These are phyloP conservation scores for Ogataea populi-albae DNA, from an alignment of 805 yeast genomes.

Conservation along the genomic window DNA sequence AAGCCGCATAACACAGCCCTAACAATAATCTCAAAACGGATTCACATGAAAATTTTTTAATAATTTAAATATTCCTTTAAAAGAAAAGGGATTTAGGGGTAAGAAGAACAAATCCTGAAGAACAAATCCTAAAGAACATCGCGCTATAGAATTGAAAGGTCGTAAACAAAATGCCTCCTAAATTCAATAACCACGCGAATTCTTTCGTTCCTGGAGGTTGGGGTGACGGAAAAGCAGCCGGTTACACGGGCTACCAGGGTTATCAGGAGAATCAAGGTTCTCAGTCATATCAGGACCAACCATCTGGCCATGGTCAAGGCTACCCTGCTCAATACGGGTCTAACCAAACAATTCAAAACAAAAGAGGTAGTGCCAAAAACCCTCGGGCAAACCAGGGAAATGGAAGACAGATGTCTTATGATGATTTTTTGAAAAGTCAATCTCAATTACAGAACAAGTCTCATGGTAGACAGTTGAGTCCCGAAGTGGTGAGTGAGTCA, in stretches of 20 bases:
- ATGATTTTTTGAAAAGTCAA: constrained; percentile 50
- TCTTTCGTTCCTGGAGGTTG: constrained; percentile 32
- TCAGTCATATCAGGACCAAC: constrained; percentile 21
- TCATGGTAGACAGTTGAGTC: constrained; percentile 14
- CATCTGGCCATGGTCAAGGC: constrained; percentile 10
- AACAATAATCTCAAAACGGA: too few relatives aligned
- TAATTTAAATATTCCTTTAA: too few relatives aligned
- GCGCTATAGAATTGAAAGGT: too few relatives aligned
- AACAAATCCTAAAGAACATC: too few relatives aligned
- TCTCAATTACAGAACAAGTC: constrained; percentile 22
- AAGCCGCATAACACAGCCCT: constrained; percentile 6
- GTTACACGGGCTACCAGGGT: constrained; percentile 30
- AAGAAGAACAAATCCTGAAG: too few relatives aligned
- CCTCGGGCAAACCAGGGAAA: constrained; percentile 11
- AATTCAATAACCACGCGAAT: constrained; percentile 36
- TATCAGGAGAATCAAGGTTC: constrained; percentile 30
- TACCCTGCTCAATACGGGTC: constrained; percentile 3
- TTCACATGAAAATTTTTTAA: too few relatives aligned
- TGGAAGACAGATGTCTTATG: constrained; percentile 38
- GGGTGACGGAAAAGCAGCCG: constrained; percentile 17
- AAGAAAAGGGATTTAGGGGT: too few relatives aligned
- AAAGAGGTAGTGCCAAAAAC: constrained; percentile 11
- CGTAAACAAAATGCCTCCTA: constrained; percentile 36
- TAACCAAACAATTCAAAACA: constrained; percentile 7
- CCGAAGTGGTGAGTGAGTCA: constrained; percentile 17